phyloP scores from a whole-genome alignment of 495 filamentous ascomycete genomes.

The Opeltia flavorubescens region DNA sequence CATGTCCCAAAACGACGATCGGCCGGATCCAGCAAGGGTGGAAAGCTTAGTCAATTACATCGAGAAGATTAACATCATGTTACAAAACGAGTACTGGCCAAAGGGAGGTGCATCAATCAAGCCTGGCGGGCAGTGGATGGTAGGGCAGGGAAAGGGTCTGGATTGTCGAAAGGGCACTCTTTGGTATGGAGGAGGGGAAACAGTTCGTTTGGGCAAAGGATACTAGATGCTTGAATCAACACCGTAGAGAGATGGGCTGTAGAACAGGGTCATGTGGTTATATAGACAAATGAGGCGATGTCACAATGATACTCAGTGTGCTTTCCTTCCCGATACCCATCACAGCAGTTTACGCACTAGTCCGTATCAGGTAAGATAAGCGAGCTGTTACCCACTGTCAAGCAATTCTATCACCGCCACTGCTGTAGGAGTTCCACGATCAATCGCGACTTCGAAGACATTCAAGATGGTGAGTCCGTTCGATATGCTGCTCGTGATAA shows the following conservation, averaged over 20 bases:
- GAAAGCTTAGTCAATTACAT: constrained; percentile 47
- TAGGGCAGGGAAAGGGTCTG: constrained; percentile 64
- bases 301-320: too few species aligned
- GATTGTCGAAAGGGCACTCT: constrained; percentile 53
- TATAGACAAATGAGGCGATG: too few species aligned
- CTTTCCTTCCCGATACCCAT: too few species aligned
- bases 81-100: constrained; percentile 55
- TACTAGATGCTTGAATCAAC: too few species aligned
- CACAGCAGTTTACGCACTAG: neutral
- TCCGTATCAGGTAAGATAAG: neutral
- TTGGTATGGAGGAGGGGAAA: constrained; percentile 75
- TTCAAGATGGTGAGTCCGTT: too few species aligned
- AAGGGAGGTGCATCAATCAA: constrained; percentile 27
- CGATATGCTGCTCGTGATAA: too few species aligned
- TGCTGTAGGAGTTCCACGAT: neutral
- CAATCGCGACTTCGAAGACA: too few species aligned
- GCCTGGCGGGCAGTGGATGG: constrained; percentile 48
- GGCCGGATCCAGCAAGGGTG: constrained; percentile 31
- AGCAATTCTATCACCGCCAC: too few species aligned
- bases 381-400: constrained; percentile 1
- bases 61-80: constrained; percentile 60
- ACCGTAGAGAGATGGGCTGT: too few species aligned
- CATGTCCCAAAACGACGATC: constrained; percentile 17
- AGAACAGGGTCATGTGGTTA: too few species aligned
- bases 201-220: constrained; percentile 46